These are phyloP conservation scores for Gaertneriomyces sp. DNA, from an alignment of 192 early-diverging fungal species.

Conservation along the genomic window DNA sequence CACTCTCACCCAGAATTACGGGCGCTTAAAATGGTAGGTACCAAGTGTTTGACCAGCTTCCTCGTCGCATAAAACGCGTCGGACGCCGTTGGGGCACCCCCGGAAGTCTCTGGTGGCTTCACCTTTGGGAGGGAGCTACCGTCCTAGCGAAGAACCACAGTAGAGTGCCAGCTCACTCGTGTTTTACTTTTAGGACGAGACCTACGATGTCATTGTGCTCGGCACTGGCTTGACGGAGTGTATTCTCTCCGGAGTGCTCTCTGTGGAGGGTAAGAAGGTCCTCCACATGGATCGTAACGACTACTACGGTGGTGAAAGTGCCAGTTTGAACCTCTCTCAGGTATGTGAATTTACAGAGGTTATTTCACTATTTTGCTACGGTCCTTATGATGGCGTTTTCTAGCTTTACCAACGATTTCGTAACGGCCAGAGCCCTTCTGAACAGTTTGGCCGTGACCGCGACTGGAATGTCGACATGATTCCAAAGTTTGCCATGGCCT, in stretches of 20 bases:
- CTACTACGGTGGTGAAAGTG: constrained; percentile 97
- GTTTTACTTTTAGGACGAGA: constrained; percentile 40
- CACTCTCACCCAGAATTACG: too few species aligned
- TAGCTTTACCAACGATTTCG: constrained; percentile 59
- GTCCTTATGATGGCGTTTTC: background rate
- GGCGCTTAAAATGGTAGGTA: too few species aligned
- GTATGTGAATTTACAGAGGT: constrained; percentile 35
- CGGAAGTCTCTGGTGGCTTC: too few species aligned
- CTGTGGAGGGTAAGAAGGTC: constrained; percentile 65
- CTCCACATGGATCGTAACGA: constrained; percentile 75
- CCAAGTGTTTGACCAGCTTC: too few species aligned
- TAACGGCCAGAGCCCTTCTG: constrained; percentile 44
- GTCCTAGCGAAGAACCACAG: too few species aligned
- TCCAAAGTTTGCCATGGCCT: constrained; percentile 99
- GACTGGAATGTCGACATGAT: constrained; percentile 98
- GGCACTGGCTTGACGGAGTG: constrained; percentile 65
- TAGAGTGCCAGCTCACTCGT: too few species aligned
- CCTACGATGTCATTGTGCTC: constrained; percentile 62
- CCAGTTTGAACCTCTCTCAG: constrained; percentile 94
- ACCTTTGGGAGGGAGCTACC: too few species aligned
- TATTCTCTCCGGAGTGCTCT: constrained; percentile 60
- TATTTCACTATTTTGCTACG: background rate
- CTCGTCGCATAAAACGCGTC: too few species aligned
- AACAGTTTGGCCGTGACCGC: constrained; percentile 56
- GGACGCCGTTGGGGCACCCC: too few species aligned